Percentiles rank a stretch among this genome's conserved stretches.
Conservation (phyloP, 306 rosid genomes). For the Lupinus albus region DNA sequence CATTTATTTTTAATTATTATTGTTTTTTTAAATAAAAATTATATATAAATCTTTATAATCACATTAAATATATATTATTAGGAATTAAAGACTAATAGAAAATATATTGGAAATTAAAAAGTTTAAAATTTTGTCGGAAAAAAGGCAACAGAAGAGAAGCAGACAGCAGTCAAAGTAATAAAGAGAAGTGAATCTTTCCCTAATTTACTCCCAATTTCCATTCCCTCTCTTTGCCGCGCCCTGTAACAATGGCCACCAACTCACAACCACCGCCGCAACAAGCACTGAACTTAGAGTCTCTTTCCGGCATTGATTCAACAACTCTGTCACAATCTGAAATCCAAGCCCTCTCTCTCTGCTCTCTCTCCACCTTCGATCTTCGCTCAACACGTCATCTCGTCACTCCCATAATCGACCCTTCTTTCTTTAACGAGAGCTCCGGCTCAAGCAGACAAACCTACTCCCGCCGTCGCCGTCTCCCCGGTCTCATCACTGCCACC, state of each 20-base stretch:
- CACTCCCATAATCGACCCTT: conserved; percentile 67
- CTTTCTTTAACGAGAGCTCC: conserved; percentile 74
- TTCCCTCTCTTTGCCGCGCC: too few relatives aligned
- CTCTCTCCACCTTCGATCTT: conserved; percentile 51
- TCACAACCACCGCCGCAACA: not conserved
- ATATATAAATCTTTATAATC: too few relatives aligned
- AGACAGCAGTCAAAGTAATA: too few relatives aligned
- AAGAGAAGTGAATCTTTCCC: too few relatives aligned
- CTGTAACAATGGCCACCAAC: not conserved
- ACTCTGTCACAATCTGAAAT: conserved; percentile 79
- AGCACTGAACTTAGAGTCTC: conserved; percentile 44
- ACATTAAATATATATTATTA: too few relatives aligned
- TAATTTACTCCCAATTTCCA: too few relatives aligned
- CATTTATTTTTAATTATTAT: too few relatives aligned
- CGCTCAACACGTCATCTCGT: conserved; percentile 42
- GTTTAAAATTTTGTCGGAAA: too few relatives aligned
- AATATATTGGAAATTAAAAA: too few relatives aligned
- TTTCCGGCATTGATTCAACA: conserved; percentile 49
- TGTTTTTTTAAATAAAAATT: too few relatives aligned
- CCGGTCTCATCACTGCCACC: conserved; percentile 51
- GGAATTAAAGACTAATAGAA: too few relatives aligned
- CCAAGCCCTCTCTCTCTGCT: conserved; percentile 64
- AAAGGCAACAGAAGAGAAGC: too few relatives aligned
- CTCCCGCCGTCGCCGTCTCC: conserved; percentile 70
- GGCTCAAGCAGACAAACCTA: conserved; percentile 85